Base-by-base conservation (phyloP, 225 moss, liverwort and hornwort species). In the Bryoerythrophyllum caledonicum region DNA sequence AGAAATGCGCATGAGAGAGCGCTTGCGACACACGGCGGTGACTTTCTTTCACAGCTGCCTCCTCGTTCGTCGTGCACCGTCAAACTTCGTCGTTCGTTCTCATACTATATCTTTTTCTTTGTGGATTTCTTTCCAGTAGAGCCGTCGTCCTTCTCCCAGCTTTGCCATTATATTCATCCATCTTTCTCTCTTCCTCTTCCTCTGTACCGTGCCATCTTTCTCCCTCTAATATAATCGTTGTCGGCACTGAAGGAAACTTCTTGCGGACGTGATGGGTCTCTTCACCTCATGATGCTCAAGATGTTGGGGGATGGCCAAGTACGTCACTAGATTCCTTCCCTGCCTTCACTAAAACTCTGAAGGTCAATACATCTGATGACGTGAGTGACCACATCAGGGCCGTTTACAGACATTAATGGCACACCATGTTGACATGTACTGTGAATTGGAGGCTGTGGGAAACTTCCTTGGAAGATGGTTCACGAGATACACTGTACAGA, bases 31-130 rank as follows among this genome's bases (percentile, higher is more conserved):
- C 54, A 48, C 67, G 13, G 52, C 21, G 57, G 78, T 71, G 65
- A 25, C 7, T 14, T 80, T 74, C 80, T 44, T 74, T 63, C 24
- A 23, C 61, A 68, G 25, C 68, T 63, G 62, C 74, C 62, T 44
- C 17, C 15, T 49, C 48, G 48, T 49, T 49, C 17, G 48, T 49
- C 48, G 48, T 7, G 48, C 48, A 51, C 49, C 10, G 14, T 63
- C 63, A 34, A 20, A n/a, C 63, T 20, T 35, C 9, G 15, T 16
- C 19, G 8, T 21, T 40, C 2, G 19, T 19, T n/a, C 51, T 26
- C 14, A 20, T 24, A 35, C 12, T 6, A 14, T 48, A 16, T 60
- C 76, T 68, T 76, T 56, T 34, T 67, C 12, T 34, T 9, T 3
- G 5, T 0, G 17, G 59, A 11, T 68, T 38, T 68, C 56, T 78